Conservation (phyloP, 371 early-diverging fungal species). For the Rhizopus arrhizus region DNA sequence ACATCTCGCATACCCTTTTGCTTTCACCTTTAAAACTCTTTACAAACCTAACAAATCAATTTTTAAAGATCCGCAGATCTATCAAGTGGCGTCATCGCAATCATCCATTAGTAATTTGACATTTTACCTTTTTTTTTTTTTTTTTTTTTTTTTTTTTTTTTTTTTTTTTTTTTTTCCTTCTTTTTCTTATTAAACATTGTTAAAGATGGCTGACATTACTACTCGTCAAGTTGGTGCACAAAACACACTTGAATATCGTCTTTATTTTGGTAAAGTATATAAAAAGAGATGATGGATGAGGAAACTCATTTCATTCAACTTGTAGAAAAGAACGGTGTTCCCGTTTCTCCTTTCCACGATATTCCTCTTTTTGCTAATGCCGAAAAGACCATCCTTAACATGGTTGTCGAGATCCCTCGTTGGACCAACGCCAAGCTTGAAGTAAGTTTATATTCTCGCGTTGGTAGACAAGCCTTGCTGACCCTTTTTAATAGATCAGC, state of each 20-base stretch:
- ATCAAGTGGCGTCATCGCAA: conserved; percentile 28
- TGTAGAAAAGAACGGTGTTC: conserved; percentile 40
- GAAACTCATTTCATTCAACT: background rate
- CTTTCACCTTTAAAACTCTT: no score
- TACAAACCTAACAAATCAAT: no score
- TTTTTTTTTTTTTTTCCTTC: no score
- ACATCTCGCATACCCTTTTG: no score
- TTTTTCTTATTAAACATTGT: background rate
- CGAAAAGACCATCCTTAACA: conserved; percentile 79
- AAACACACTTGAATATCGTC: conserved; percentile 84
- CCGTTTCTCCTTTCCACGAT: conserved; percentile 93
- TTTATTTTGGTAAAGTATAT: conserved; percentile 74
- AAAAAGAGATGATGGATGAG: background rate
- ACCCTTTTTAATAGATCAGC: conserved; percentile 62
- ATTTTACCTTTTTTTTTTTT: background rate
- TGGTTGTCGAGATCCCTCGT: conserved; percentile 93
- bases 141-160: conserved; percentile 1
- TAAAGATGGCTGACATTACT: conserved; percentile 64
- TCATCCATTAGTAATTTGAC: conserved; percentile 4
- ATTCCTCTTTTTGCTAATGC: conserved; percentile 82
- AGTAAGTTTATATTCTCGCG: conserved; percentile 42
- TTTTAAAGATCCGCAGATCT: no score
- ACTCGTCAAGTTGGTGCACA: conserved; percentile 80
- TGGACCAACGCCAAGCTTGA: conserved; percentile 97
- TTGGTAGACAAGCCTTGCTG: background rate